Percentiles rank a stretch among this genome's conserved stretches.
These are phyloP conservation scores for Colletotrichum gloeosporioides DNA, from an alignment of 2,329 filamentous ascomycete genomes.

Conservation along the genomic window DNA sequence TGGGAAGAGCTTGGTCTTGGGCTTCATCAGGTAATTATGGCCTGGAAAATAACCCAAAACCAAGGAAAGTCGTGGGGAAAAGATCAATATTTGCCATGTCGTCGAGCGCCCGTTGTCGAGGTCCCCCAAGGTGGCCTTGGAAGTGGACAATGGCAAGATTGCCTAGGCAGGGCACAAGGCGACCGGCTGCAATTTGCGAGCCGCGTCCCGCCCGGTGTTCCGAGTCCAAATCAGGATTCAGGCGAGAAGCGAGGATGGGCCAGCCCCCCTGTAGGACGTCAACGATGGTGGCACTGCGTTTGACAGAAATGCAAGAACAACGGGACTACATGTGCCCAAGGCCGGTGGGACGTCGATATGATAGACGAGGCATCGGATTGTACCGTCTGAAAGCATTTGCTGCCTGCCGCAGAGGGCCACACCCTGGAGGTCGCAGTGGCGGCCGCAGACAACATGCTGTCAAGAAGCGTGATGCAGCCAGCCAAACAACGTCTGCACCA, in stretches of 20 bases:
- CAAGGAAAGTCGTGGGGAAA: background rate
- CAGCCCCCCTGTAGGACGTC: background rate
- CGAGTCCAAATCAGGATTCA: slow-evolving; percentile 8
- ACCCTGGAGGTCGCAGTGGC: background rate
- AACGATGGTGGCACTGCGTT: background rate
- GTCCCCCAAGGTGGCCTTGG: background rate
- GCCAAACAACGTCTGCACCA: background rate
- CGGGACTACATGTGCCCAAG: background rate
- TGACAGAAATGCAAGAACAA: background rate
- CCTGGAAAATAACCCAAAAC: background rate
- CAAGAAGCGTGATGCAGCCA: background rate
- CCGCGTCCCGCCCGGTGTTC: slow-evolving; percentile 16
- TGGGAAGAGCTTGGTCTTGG: background rate
- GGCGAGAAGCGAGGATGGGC: background rate
- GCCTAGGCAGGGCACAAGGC: background rate
- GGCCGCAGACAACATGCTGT: background rate
- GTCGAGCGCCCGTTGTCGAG: background rate
- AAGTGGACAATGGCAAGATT: slow-evolving; percentile 2
- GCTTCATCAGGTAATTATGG: background rate
- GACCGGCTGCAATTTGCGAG: background rate
- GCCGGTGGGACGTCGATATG: background rate
- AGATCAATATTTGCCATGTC: slow-evolving; percentile 3
- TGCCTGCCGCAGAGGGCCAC: background rate
- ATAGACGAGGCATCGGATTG: background rate
- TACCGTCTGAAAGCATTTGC: background rate